These are phyloP conservation scores for Strobilomyces confusus DNA, from an alignment of 768 basidiomycete species.

Conservation along the genomic window DNA sequence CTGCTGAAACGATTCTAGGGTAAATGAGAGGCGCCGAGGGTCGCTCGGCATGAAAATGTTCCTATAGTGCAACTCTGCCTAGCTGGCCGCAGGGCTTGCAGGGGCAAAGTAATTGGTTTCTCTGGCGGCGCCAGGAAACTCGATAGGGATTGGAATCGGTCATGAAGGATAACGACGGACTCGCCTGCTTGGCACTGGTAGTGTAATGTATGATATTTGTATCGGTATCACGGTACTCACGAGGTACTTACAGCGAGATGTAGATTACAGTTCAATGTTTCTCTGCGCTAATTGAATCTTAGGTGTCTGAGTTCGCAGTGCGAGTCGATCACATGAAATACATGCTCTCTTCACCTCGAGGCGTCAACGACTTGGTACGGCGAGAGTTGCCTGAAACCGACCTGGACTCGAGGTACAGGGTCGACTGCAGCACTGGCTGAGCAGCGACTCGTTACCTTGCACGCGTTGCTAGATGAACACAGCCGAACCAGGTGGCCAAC, in stretches of 20 bases:
- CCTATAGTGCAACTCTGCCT: not conserved
- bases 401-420: too few relatives aligned
- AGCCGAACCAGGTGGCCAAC: too few relatives aligned
- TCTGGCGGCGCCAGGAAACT: conserved; percentile 15
- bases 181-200: not conserved
- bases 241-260: conserved; percentile 7
- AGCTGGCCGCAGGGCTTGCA: conserved; percentile 1
- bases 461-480: too few relatives aligned
- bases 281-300: not conserved
- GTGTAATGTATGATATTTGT: conserved; percentile 22
- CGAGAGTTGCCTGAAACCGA: too few relatives aligned
- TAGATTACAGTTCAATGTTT: conserved; percentile 6
- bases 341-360: too few relatives aligned
- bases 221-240: conserved; percentile 2
- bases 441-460: too few relatives aligned
- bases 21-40: conserved; percentile 12
- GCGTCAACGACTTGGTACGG: too few relatives aligned
- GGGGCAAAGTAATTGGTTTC: conserved; percentile 3
- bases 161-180: conserved; percentile 8
- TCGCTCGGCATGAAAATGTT: not conserved
- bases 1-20: conserved; percentile 10
- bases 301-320: not conserved
- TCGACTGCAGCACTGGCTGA: too few relatives aligned
- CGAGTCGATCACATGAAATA: too few relatives aligned
- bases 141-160: not conserved